Base-by-base conservation (phyloP, 1,284 basidiomycete species). In the Termitomyces sp. region DNA sequence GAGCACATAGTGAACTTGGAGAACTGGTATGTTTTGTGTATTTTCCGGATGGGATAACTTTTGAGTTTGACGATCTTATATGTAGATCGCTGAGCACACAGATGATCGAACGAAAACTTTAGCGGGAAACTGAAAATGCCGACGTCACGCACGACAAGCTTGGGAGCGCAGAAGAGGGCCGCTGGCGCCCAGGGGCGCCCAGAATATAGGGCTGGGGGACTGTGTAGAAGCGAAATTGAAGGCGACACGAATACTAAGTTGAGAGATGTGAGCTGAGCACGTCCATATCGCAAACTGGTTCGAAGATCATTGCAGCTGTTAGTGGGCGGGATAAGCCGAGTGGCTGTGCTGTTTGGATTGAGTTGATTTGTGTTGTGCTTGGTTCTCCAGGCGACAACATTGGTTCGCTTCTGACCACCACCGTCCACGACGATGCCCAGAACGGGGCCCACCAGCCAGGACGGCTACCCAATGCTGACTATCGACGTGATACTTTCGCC, bases 401-500 rank as follows among this genome's bases (percentile, higher is more conserved):
- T 34, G 40, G 39, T 52, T 50, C 52, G 11, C 45, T 14, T 41
- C 38, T 39, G 30, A 35, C 49, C 46, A 53, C 50, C 50, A 48
- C 53, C 16, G 41, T 46, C 50, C 33, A 37, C 47, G 31, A 47
- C 48, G 47, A 57, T 57, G 56, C 48, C 53, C 49, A 52, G 73
- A 65, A 66, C 70, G 59, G 73, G 72, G 64, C 73, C 66, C 26
- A 62, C 62, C 33, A 74, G 71, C 69, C 72, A 75, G 63, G 75
- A 77, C 60, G 72, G 73, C 62, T 75, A 75, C 56, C 67, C 67
- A 65, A 72, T 61, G 73, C 78, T 57, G 85, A 86, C 62, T 72
- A 74, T 57, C 77, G 80, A 60, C 72, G 83, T 58, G 83, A 86
- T 66, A 84, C 84, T n/a, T 83, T 79, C 61, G 74, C 72, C 56